Evolutionary conservation across 805 yeast species (phyloP).

Genomic region (Yarrowia yakushimensis): DNA sequence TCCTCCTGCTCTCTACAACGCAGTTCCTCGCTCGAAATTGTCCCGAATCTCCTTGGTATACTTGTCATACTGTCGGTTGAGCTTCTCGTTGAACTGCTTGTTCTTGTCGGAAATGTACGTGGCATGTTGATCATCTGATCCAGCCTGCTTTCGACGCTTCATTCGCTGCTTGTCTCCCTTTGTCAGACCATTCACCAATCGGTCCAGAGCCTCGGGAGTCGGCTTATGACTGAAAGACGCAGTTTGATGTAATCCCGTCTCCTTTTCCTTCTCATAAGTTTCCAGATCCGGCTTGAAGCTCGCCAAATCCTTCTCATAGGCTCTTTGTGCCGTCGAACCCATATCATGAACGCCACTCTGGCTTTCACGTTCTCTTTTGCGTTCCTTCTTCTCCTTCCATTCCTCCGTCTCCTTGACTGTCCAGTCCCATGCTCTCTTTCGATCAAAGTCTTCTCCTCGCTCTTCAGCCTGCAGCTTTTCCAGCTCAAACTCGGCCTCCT

Average conservation of each 20-base stretch:
- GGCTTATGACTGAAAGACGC: constrained; percentile 40
- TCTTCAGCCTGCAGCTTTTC: constrained; percentile 40
- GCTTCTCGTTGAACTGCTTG: constrained; percentile 66
- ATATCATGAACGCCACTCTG: constrained; percentile 43
- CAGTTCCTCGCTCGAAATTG: constrained; percentile 41
- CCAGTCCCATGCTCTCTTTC: constrained; percentile 50
- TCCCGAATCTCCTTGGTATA: constrained; percentile 39
- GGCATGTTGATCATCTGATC: constrained; percentile 41
- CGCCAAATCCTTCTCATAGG: constrained; percentile 54
- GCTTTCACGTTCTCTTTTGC: constrained; percentile 30
- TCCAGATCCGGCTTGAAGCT: constrained; percentile 43
- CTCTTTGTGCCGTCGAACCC: constrained; percentile 54
- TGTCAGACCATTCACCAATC: constrained; percentile 35
- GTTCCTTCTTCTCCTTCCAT: constrained; percentile 50
- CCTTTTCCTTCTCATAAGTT: constrained; percentile 44
- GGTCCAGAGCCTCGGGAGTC: constrained; percentile 37
- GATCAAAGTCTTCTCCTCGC: constrained; percentile 43
- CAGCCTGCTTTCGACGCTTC: constrained; percentile 35
- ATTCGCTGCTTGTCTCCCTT: constrained; percentile 41
- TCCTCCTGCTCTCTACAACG: constrained; percentile 27
- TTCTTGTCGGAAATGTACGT: constrained; percentile 62
- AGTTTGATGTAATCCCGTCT: constrained; percentile 31
- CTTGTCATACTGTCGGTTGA: constrained; percentile 54
- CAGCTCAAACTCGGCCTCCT: constrained; percentile 42
- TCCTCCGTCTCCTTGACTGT: constrained; percentile 61